These are phyloP conservation scores for Graphilbum ipis-grandicollis DNA, from an alignment of 2,329 filamentous ascomycete genomes.

Conservation along the genomic window DNA sequence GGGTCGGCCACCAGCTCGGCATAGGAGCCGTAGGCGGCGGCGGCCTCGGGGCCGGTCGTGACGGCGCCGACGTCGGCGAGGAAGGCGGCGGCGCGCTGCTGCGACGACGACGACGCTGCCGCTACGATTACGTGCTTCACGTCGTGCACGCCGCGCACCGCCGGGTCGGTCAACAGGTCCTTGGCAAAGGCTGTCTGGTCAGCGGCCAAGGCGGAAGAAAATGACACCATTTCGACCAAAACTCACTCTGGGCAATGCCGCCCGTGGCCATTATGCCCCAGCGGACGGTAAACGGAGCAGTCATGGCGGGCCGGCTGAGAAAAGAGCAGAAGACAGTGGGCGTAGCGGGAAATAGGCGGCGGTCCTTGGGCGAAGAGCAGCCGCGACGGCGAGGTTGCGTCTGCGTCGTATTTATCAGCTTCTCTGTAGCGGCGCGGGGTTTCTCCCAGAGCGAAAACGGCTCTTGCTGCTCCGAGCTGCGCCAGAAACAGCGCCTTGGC, in stretches of 20 bases:
- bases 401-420: too few species aligned
- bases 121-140: conserved; percentile 63
- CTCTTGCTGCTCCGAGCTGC: too few species aligned
- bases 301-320: too few species aligned
- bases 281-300: conserved; percentile 26
- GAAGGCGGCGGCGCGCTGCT: conserved; percentile 53
- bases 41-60: too few species aligned
- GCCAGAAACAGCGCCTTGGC: too few species aligned
- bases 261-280: conserved; percentile 47
- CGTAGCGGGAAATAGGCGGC: too few species aligned
- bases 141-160: conserved; percentile 49
- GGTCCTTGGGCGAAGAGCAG: too few species aligned
- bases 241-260: conserved; percentile 37
- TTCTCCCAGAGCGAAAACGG: too few species aligned
- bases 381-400: too few species aligned
- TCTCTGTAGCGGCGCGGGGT: too few species aligned
- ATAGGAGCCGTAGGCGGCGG: conserved; percentile 65
- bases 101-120: conserved; percentile 62
- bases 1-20: conserved; percentile 62
- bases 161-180: conserved; percentile 62
- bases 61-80: conserved; percentile 55
- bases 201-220: neutral
- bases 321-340: too few species aligned
- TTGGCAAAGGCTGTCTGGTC: conserved; percentile 43
- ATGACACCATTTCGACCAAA: neutral